Evolutionary conservation across 169 alveolate genomes (phyloP), one percentile per base, ranked within the genome.

Genomic region (Eimeria necatrix): DNA sequence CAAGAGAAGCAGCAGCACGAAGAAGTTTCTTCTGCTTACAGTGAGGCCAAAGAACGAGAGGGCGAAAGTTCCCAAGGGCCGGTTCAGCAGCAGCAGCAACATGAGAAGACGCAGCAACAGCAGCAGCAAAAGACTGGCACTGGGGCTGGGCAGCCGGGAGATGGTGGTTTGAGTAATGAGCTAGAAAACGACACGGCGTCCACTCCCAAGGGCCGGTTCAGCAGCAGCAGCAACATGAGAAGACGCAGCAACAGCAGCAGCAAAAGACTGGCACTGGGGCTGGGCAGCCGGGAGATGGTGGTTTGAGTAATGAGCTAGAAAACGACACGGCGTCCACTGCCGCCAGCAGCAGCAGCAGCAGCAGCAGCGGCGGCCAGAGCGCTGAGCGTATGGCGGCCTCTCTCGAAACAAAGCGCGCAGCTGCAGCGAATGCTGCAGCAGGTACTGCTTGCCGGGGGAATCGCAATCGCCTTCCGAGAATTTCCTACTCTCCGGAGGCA

Each of bases 51-150:
- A 53, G 64, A 91, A 46, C 68, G 41, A 61, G 94, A 71, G 9
- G 94, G 68, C 51, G 74, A 71, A 9, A 53, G 20, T 41, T 16
- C 59, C 12, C 95, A 87, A 88, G 71, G 64, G 70, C 80, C 12
- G 78, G 80, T 61, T 4, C 24, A 81, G 56, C 56, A 81, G 73
- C 76, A 53, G 91, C 73, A 53, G 91, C 91, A 49, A 48, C 91
- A 81, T 26, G 49, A 49, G 49, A 8, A 87, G 85, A 68, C 41
- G 71, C 41, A 64, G 71, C 73, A 87, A 61, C 83, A 68, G 46
- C 41, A 20, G 4, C 41, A 48, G 10, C 61, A 49, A 53, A 10
- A 87, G 73, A 22, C 6, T 5, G 83, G 74, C 49, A 3, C 0
- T 22, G 87, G 12, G 68, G 64, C 10, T 49, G 86, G 61, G 83